Base-by-base conservation (phyloP, 208 protist genomes). In the Wallacemonas sp. region DNA sequence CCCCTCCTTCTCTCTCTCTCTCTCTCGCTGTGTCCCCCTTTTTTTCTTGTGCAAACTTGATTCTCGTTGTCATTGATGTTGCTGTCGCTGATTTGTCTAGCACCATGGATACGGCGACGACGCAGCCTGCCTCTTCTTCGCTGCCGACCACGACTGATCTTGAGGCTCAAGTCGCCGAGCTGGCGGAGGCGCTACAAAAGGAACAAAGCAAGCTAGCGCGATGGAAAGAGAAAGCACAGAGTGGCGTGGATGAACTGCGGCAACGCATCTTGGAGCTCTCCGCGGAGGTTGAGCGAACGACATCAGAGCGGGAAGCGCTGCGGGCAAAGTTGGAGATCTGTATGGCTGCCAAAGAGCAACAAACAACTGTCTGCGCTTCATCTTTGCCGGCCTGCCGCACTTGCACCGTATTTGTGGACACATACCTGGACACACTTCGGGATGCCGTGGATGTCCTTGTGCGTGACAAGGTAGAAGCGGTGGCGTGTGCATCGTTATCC, bases 181-280 rank as follows among this genome's bases (percentile, higher is more conserved):
- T 92, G 27, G 64, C 66, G 24, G 72, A 69, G n/a, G 81, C 89
- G 53, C 76, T 91, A 6, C 33, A 46, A 34, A 73, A 84, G 22
- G 77, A 76, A 10, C 52, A 89, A 37, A 63, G 79, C n/a, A 87
- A 92, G 41, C 72, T 96, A 19, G 52, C 30, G 21, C 41, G 48
- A 4, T 96, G 91, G 88, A 93, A 94, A 42, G 76, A 75, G 27
- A 86, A 88, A 65, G 79, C 87, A 3, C 82, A 96, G 48, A 34
- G 30, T 17, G 91, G 83, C 2, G 86, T 94, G 12, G 81, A 92
- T n/a, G 68, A 88, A 58, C 50, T 93, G 36, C 76, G 91, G 5
- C 44, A 54, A n/a, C 83, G 79, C 12, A 76, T 94, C 13, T 54
- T 85, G 1, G 71, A 87, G 17, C 66, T 95, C 17, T 87, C 73